phyloP scores from a whole-genome alignment of 1,284 basidiomycete genomes.

The Blastosporella zonata region DNA sequence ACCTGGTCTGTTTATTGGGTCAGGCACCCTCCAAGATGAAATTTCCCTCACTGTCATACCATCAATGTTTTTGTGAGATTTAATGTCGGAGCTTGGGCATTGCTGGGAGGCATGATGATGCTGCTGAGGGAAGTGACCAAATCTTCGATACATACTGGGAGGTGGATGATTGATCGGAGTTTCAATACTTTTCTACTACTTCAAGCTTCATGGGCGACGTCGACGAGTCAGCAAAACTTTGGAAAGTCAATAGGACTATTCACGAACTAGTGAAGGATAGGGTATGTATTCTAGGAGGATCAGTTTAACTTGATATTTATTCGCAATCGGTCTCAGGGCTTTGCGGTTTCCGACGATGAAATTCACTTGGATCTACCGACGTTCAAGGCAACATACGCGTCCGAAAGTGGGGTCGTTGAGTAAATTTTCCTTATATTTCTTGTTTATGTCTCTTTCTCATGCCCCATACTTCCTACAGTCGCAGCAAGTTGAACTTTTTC shows the following conservation, averaged over 20 bases:
- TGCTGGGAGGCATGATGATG: conserved; percentile 38
- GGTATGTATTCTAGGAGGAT: conserved; percentile 40
- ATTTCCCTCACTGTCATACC: conserved; percentile 32
- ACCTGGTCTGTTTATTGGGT: conserved; percentile 46
- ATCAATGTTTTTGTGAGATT: conserved; percentile 42
- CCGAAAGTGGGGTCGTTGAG: conserved; percentile 62
- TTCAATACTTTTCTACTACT: conserved; percentile 32
- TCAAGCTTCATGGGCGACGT: conserved; percentile 52
- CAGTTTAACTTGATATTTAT: conserved; percentile 20
- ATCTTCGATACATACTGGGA: background rate
- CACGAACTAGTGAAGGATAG: conserved; percentile 96
- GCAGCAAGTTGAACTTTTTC: conserved; percentile 85
- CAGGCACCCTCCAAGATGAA: conserved; percentile 11
- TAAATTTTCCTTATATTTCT: conserved; percentile 30
- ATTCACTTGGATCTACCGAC: conserved; percentile 79
- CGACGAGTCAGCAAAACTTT: conserved; percentile 82
- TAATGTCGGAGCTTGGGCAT: conserved; percentile 35
- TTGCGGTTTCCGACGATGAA: conserved; percentile 88
- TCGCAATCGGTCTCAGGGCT: conserved; percentile 56
- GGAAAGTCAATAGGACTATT: conserved; percentile 95
- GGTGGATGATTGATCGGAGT: conserved; percentile 30
- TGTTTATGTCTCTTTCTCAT: conserved; percentile 8
- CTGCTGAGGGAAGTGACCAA: background rate
- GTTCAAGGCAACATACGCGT: conserved; percentile 70
- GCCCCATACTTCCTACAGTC: conserved; percentile 45